Evolutionary conservation across 2,329 filamentous ascomycete genomes (phyloP).

Genomic region (Fusarium marasasianum): DNA sequence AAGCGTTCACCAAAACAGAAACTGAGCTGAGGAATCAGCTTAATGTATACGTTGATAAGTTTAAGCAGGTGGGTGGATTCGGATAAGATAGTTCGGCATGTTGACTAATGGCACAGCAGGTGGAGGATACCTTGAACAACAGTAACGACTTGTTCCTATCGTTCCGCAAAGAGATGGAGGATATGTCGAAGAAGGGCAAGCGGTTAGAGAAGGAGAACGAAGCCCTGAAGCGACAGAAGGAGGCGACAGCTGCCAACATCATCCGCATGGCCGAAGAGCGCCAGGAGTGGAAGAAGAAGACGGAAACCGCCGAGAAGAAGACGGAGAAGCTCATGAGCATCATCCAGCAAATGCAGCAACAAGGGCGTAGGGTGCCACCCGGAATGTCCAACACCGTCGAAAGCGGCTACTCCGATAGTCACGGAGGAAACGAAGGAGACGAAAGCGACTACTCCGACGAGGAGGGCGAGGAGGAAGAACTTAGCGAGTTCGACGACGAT

Average conservation of each 20-base stretch:
- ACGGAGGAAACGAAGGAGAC: constrained; percentile 60
- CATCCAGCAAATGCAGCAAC: constrained; percentile 95
- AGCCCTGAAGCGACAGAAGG: constrained; percentile 88
- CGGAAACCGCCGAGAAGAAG: constrained; percentile 67
- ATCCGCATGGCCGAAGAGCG: constrained; percentile 97
- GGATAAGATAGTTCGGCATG: constrained; percentile 17
- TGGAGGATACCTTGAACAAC: constrained; percentile 98
- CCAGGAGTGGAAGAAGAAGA: constrained; percentile 80
- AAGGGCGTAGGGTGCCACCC: constrained; percentile 80
- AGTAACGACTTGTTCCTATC: constrained; percentile 97
- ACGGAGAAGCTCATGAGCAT: constrained; percentile 93
- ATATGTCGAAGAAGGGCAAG: constrained; percentile 99
- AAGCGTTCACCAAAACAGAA: constrained; percentile 96
- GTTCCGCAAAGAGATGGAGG: constrained; percentile 98
- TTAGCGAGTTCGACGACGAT: constrained; percentile 72
- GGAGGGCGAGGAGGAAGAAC: constrained; percentile 69
- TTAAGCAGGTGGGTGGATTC: constrained; percentile 84
- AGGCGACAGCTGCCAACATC: constrained; percentile 93
- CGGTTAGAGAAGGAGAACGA: constrained; percentile 96
- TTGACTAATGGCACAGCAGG: constrained; percentile 63
- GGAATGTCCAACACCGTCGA: constrained; percentile 70
- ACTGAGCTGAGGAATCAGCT: constrained; percentile 92
- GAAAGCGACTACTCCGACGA: constrained; percentile 74
- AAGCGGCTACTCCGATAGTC: constrained; percentile 65
- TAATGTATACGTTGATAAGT: constrained; percentile 99